Percentiles rank a stretch among this genome's conserved stretches.
These are phyloP conservation scores for Trypanosoma melophagium DNA, from an alignment of 208 protist genomes.

Conservation along the genomic window DNA sequence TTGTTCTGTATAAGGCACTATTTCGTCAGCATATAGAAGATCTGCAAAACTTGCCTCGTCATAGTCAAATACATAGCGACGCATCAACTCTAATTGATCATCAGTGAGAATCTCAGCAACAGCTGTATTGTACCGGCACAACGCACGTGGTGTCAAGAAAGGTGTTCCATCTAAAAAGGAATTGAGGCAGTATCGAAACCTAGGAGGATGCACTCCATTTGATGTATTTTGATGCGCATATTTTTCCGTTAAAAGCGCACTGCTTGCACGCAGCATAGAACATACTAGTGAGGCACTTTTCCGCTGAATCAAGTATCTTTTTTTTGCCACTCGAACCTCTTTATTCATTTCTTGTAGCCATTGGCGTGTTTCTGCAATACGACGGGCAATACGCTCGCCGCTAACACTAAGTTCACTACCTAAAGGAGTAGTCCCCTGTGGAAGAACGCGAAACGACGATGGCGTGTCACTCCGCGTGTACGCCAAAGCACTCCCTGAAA, in stretches of 20 bases:
- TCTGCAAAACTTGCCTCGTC: constrained; percentile 81
- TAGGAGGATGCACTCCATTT: neutral
- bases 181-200: constrained; percentile 14
- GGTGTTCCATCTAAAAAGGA: constrained; percentile 79
- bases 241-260: constrained; percentile 18
- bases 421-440: constrained; percentile 12
- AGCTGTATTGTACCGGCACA: constrained; percentile 77
- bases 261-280: constrained; percentile 28
- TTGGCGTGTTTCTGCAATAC: constrained; percentile 48
- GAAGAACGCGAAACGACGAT: constrained; percentile 26
- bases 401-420: constrained; percentile 17
- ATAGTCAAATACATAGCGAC: constrained; percentile 58
- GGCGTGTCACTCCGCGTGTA: constrained; percentile 22
- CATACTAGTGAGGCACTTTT: constrained; percentile 19
- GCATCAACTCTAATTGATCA: constrained; percentile 65
- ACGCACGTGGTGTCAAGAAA: constrained; percentile 54
- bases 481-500: neutral
- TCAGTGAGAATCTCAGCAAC: constrained; percentile 73
- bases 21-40: constrained; percentile 81
- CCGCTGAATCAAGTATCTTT: constrained; percentile 18
- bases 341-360: constrained; percentile 60
- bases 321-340: constrained; percentile 33
- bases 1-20: constrained; percentile 39
- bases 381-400: constrained; percentile 18
- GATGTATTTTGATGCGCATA: neutral